Evolutionary conservation across 2,329 filamentous ascomycete genomes (phyloP).

Genomic region (Chaetomium sp.): DNA sequence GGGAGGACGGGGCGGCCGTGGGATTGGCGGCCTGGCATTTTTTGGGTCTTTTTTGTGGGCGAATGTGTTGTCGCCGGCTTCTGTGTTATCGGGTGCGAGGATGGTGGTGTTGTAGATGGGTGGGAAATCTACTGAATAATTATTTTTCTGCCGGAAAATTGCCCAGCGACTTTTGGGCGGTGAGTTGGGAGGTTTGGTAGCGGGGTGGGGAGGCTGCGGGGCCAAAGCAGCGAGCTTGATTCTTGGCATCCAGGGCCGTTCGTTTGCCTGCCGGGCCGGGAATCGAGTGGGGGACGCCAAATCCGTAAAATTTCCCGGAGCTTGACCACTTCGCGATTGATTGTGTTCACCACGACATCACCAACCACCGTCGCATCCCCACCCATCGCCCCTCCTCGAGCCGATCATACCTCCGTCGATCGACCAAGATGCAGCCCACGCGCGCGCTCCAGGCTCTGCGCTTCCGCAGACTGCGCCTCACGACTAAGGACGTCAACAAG

Average conservation of each 20-base stretch:
- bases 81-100: not conserved
- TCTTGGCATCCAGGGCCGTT: constrained; percentile 11
- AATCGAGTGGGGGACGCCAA: not conserved
- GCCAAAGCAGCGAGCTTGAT: not conserved
- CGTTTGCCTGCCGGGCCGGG: constrained; percentile 18
- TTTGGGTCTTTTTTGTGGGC: constrained; percentile 23
- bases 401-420: not conserved
- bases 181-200: constrained; percentile 22
- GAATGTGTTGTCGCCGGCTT: not conserved
- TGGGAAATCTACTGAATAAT: not conserved
- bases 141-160: constrained; percentile 33
- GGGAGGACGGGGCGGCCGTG: constrained; percentile 57
- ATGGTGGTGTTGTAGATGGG: not conserved
- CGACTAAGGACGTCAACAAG: constrained; percentile 88
- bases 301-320: constrained; percentile 24
- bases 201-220: constrained; percentile 11
- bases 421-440: constrained; percentile 65
- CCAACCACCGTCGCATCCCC: not conserved
- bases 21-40: constrained; percentile 61
- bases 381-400: not conserved
- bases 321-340: not conserved
- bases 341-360: not conserved
- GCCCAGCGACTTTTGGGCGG: constrained; percentile 33
- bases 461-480: constrained; percentile 76
- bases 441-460: constrained; percentile 62